Evolutionary conservation across 1,139 yeast genomes (phyloP).

Genomic region (Entelexis paramagnoliae): DNA sequence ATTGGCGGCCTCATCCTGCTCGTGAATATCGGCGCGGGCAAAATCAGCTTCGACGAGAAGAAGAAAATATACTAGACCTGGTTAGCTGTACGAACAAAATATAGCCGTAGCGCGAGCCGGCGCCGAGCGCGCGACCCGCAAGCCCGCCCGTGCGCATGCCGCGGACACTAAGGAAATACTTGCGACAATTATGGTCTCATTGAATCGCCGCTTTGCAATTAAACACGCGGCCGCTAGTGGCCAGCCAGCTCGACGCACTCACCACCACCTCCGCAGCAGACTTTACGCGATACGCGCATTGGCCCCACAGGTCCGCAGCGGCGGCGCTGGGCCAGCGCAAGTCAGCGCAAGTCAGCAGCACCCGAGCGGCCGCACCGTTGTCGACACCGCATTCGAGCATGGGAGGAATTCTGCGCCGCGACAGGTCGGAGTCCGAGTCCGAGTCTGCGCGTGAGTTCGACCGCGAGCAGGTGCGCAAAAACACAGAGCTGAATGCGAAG

Average conservation of each 20-base stretch:
- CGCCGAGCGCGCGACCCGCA: neutral
- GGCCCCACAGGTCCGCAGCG: neutral
- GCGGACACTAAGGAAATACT: too few species aligned
- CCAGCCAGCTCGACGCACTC: neutral
- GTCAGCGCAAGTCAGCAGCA: neutral
- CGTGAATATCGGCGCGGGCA: slow-evolving; percentile 96
- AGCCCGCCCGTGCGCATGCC: too few species aligned
- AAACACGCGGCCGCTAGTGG: too few species aligned
- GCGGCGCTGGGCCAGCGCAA: neutral
- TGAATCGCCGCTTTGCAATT: too few species aligned
- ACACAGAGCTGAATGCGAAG: slow-evolving; percentile 39
- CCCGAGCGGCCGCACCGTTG: neutral
- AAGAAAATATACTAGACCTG: slow-evolving; percentile 69
- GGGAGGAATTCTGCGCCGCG: slow-evolving; percentile 4
- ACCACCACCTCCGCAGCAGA: neutral
- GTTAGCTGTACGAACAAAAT: neutral
- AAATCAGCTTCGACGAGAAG: slow-evolving; percentile 87
- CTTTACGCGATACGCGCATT: neutral
- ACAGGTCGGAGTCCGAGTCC: neutral
- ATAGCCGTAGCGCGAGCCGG: neutral
- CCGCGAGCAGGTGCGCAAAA: slow-evolving; percentile 39
- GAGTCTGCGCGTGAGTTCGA: slow-evolving; percentile 30
- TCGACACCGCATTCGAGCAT: neutral
- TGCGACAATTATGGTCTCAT: too few species aligned
- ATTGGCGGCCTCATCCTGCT: slow-evolving; percentile 88